Percentiles rank a stretch among this genome's conserved stretches.
These are phyloP conservation scores for Mucor ambiguus DNA, from an alignment of 371 early-diverging fungal genomes.

Conservation along the genomic window DNA sequence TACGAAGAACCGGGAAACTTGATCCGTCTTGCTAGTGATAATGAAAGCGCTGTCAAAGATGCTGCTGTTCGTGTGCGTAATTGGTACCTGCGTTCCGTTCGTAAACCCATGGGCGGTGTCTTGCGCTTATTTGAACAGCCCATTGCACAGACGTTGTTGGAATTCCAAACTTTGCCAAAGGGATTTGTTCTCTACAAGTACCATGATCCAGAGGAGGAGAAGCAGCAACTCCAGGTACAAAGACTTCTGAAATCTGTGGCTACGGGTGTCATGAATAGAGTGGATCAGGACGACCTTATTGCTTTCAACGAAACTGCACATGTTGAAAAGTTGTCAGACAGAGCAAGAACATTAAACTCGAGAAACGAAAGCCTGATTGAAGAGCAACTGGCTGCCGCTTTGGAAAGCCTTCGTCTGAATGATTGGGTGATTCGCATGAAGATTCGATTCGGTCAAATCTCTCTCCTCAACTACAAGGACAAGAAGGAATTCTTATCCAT, in stretches of 20 bases:
- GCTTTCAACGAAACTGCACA: slow-evolving; percentile 23
- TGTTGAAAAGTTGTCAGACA: slow-evolving; percentile 10
- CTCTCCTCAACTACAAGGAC: slow-evolving; percentile 25
- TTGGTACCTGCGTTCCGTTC: slow-evolving; percentile 36
- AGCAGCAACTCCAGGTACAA: slow-evolving; percentile 17
- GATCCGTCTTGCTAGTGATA: slow-evolving; percentile 23
- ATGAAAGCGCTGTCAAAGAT: slow-evolving; percentile 20
- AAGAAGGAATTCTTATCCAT: slow-evolving; percentile 13
- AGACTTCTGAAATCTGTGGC: slow-evolving; percentile 30
- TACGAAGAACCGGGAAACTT: slow-evolving; percentile 21
- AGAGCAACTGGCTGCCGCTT: slow-evolving; percentile 23
- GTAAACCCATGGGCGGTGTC: slow-evolving; percentile 15
- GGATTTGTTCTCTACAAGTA: slow-evolving; percentile 27
- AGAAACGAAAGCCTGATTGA: slow-evolving; percentile 27
- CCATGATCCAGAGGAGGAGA: slow-evolving; percentile 9
- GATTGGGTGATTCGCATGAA: slow-evolving; percentile 49
- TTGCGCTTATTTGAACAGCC: slow-evolving; percentile 39
- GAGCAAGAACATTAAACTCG: slow-evolving; percentile 13
- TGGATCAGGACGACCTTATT: slow-evolving; percentile 19
- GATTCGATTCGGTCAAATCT: slow-evolving; percentile 45
- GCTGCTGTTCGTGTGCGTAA: slow-evolving; percentile 42
- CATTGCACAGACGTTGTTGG: slow-evolving; percentile 11
- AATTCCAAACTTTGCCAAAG: slow-evolving; percentile 23
- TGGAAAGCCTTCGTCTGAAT: slow-evolving; percentile 44
- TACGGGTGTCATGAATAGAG: slow-evolving; percentile 15